These are phyloP conservation scores for Lachancea sp. DNA, from an alignment of 805 yeast species.

Conservation along the genomic window DNA sequence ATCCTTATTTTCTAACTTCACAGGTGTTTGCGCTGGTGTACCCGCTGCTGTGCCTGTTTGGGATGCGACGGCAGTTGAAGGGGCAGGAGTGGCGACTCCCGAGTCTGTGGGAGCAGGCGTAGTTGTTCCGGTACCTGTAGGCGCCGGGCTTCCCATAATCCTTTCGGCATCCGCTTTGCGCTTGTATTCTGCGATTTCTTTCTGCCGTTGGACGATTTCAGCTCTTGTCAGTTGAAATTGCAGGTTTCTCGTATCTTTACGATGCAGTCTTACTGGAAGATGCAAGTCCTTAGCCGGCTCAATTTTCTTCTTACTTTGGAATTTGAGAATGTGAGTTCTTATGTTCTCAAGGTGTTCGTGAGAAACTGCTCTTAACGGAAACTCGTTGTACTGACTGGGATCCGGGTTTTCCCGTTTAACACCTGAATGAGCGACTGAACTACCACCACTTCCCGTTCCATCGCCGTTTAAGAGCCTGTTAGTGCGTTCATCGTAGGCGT, in stretches of 20 bases:
- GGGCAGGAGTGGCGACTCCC: neutral
- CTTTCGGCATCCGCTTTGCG: conserved; percentile 34
- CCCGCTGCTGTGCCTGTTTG: neutral
- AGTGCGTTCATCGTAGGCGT: conserved; percentile 23
- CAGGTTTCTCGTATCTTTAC: conserved; percentile 88
- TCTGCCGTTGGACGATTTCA: conserved; percentile 61
- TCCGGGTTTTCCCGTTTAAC: conserved; percentile 24
- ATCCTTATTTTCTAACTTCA: neutral
- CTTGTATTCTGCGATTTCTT: conserved; percentile 38
- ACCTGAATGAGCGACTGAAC: conserved; percentile 2
- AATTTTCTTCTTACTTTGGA: conserved; percentile 65
- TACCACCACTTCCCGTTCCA: conserved; percentile 7
- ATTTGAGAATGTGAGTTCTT: conserved; percentile 74
- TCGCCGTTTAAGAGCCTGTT: conserved; percentile 19
- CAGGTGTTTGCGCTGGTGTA: neutral
- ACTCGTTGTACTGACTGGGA: conserved; percentile 34
- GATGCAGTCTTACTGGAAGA: conserved; percentile 78
- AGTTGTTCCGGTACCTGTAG: neutral
- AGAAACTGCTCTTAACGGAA: conserved; percentile 60
- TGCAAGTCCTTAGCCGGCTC: conserved; percentile 68
- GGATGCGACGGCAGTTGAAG: neutral
- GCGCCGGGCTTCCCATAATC: conserved; percentile 13
- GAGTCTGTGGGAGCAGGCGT: neutral
- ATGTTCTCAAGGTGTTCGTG: conserved; percentile 64
- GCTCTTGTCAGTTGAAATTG: conserved; percentile 79